Evolutionary conservation across 192 early-diverging fungal genomes (phyloP).

Genomic region (Linnemannia zychae): DNA sequence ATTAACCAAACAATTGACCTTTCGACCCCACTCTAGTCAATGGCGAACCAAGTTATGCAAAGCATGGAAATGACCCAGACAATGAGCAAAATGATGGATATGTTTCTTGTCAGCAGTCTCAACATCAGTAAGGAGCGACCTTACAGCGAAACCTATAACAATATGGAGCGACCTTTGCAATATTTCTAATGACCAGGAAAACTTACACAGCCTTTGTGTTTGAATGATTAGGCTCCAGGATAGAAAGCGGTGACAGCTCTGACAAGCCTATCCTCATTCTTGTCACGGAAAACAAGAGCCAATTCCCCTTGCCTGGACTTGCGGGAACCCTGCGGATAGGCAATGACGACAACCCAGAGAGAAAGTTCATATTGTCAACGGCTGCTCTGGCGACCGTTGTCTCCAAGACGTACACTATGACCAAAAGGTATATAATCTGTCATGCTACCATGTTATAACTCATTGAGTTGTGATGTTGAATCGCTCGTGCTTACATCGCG

Average conservation of each 20-base stretch:
- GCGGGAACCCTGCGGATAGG: slow-evolving; percentile 33
- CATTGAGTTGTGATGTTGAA: too few species aligned
- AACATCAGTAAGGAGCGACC: slow-evolving; percentile 40
- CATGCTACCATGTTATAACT: background rate
- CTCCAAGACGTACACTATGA: slow-evolving; percentile 1
- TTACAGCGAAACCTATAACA: background rate
- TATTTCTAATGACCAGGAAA: background rate
- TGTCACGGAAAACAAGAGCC: slow-evolving; percentile 37
- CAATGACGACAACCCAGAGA: slow-evolving; percentile 12
- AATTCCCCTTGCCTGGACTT: slow-evolving; percentile 33
- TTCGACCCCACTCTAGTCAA: slow-evolving; percentile 14
- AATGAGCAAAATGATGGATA: slow-evolving; percentile 58
- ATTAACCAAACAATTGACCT: background rate
- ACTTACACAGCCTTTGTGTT: background rate
- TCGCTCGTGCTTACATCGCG: background rate
- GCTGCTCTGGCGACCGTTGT: background rate
- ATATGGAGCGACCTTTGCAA: background rate
- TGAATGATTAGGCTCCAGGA: slow-evolving; percentile 23
- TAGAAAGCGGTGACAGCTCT: slow-evolving; percentile 15
- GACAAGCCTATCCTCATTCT: slow-evolving; percentile 33
- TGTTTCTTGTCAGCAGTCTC: slow-evolving; percentile 50
- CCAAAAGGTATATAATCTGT: slow-evolving; percentile 2
- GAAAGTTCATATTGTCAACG: background rate
- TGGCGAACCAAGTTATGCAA: slow-evolving; percentile 52
- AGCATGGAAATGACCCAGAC: slow-evolving; percentile 60